These are phyloP conservation scores for Colletotrichum trifolii DNA, from an alignment of 2,329 filamentous ascomycete genomes.

Conservation along the genomic window DNA sequence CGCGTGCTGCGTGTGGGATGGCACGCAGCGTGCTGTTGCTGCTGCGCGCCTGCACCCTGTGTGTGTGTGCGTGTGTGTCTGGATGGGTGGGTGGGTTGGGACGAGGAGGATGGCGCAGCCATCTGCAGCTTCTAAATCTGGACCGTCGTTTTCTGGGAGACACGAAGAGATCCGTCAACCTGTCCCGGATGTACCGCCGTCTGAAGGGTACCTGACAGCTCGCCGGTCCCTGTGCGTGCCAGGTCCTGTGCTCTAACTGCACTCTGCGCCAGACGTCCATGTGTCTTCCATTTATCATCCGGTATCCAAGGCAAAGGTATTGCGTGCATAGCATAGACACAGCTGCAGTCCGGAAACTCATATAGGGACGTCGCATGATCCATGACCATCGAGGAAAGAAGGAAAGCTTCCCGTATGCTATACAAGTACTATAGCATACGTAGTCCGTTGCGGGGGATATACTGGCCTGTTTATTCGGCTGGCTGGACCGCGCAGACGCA, in stretches of 20 bases:
- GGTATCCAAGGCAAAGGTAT: too few species aligned
- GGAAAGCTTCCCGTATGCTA: conserved; percentile 18
- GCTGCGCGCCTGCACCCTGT: background rate
- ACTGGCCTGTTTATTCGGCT: conserved; percentile 7
- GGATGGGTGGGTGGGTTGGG: conserved; percentile 26
- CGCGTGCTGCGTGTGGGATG: too few species aligned
- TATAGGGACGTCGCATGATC: too few species aligned
- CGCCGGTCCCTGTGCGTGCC: conserved; percentile 23
- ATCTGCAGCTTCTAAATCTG: conserved; percentile 52
- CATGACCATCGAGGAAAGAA: too few species aligned
- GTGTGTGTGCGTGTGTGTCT: background rate
- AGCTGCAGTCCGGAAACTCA: too few species aligned
- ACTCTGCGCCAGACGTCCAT: conserved; percentile 22
- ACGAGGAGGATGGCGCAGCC: conserved; percentile 48
- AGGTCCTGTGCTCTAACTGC: conserved; percentile 17
- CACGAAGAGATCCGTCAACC: conserved; percentile 17
- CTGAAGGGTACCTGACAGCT: conserved; percentile 29
- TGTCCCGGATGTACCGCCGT: conserved; percentile 33
- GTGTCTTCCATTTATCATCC: background rate
- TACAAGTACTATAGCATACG: too few species aligned
- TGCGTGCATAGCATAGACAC: too few species aligned
- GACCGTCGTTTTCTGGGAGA: conserved; percentile 37
- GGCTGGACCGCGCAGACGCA: conserved; percentile 12
- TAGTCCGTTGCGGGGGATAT: background rate
- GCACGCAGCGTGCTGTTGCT: too few species aligned